These are phyloP conservation scores for Oryza rufipogon DNA, from an alignment of 176 grass and related monocot genomes.

Conservation along the genomic window DNA sequence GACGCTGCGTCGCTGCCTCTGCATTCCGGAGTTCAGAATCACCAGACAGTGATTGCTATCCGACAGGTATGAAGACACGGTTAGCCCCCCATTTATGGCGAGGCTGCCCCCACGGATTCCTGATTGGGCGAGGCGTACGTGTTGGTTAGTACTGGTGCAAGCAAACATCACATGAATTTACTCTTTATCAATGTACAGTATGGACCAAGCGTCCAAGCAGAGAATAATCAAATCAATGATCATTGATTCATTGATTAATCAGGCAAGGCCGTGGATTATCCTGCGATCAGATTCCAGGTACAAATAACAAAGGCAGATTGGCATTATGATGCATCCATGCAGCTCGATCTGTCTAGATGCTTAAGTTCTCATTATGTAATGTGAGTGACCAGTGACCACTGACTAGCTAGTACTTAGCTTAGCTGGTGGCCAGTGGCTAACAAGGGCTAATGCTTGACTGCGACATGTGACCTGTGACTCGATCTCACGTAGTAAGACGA, in stretches of 20 bases:
- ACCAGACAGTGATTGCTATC: conserved; percentile 25
- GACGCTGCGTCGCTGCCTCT: neutral
- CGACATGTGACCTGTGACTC: conserved; percentile 21
- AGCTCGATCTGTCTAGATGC: neutral
- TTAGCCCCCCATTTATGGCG: neutral
- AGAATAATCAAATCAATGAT: neutral
- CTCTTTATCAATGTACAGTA: neutral
- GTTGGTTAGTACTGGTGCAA: neutral
- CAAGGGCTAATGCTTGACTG: neutral
- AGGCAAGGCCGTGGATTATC: neutral
- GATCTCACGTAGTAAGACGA: conserved; percentile 12
- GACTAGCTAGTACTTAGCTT: neutral
- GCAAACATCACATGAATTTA: neutral
- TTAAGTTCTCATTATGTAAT: neutral
- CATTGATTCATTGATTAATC: neutral
- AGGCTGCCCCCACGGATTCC: neutral
- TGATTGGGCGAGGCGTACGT: neutral
- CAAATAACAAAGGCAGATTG: neutral
- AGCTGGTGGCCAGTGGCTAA: neutral
- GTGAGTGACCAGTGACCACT: neutral
- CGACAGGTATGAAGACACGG: neutral
- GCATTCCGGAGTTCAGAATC: neutral
- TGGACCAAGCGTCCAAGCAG: conserved; percentile 14
- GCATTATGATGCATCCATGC: neutral
- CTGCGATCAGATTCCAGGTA: neutral